Percentiles rank a stretch among this genome's conserved stretches.
Evolutionary conservation across 306 rosid genomes (phyloP).

Genomic region (Canavalia ensiformis): DNA sequence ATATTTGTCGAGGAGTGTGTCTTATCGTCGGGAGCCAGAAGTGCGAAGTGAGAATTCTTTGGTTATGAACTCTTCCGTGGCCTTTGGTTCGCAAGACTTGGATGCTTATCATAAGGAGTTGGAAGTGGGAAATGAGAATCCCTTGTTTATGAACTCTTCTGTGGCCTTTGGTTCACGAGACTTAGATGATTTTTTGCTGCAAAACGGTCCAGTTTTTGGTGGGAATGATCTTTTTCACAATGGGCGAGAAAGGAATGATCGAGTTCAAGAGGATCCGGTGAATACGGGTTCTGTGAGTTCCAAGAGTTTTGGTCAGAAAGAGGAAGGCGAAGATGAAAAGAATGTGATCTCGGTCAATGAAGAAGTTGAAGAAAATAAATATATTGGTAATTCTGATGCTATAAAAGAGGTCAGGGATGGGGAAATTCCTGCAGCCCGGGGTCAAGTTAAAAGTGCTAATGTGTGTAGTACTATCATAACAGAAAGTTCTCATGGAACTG

Average conservation of each 20-base stretch:
- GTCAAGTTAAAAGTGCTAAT: conserved; percentile 57
- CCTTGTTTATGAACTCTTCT: conserved; percentile 76
- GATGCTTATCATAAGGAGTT: conserved; percentile 60
- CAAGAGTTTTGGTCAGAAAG: conserved; percentile 37
- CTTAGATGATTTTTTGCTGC: conserved; percentile 75
- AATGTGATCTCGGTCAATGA: conserved; percentile 31
- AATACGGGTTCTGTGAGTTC: conserved; percentile 41
- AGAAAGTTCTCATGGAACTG: conserved; percentile 47
- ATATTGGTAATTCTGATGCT: conserved; percentile 45
- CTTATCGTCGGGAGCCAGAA: conserved; percentile 39
- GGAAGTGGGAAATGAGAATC: conserved; percentile 61
- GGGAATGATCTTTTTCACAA: conserved; percentile 44
- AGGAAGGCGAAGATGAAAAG: conserved; percentile 46
- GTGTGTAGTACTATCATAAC: background rate
- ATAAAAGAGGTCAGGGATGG: conserved; percentile 45
- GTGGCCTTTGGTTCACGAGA: conserved; percentile 86
- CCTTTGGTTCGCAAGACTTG: conserved; percentile 81
- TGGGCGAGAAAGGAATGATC: conserved; percentile 42
- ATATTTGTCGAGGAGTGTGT: conserved; percentile 40
- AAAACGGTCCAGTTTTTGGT: conserved; percentile 39
- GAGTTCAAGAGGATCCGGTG: conserved; percentile 26
- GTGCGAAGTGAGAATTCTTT: conserved; percentile 67
- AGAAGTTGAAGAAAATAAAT: conserved; percentile 49
- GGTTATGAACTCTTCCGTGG: conserved; percentile 81
- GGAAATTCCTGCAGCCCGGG: conserved; percentile 58